Evolutionary conservation across 805 yeast species (phyloP).

Genomic region (Cyberlindnera bimundalis): DNA sequence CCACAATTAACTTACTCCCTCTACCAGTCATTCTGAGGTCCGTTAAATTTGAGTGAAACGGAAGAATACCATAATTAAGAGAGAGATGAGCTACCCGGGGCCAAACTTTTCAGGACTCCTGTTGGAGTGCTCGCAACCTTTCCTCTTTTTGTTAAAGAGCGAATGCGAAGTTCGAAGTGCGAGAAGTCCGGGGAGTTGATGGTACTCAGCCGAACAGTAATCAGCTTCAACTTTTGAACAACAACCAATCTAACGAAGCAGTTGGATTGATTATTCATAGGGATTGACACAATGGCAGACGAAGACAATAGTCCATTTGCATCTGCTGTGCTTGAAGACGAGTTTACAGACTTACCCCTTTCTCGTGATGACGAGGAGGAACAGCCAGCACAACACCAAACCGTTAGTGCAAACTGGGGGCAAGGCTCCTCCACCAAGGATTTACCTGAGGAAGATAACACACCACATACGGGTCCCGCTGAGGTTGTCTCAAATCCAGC

Average conservation of each 20-base stretch:
- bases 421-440: background rate
- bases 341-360: constrained; percentile 28
- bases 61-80: background rate
- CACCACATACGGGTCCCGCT: background rate
- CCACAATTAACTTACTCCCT: background rate
- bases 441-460: constrained; percentile 1
- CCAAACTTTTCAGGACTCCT: too few relatives aligned
- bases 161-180: background rate
- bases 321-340: constrained; percentile 20
- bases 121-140: background rate
- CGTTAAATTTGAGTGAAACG: too few relatives aligned
- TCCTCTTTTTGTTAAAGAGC: background rate
- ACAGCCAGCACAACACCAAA: background rate
- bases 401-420: background rate
- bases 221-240: too few relatives aligned
- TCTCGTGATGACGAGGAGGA: constrained; percentile 20
- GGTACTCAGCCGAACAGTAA: too few relatives aligned
- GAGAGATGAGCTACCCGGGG: constrained; percentile 2
- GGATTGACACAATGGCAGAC: constrained; percentile 16
- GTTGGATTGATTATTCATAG: too few relatives aligned
- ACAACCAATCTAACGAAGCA: too few relatives aligned
- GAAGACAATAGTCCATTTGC: constrained; percentile 28
- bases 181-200: background rate
- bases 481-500: constrained; percentile 5
- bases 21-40: background rate